A percentile compares a stretch with the other conserved stretches of the same genome.
Conservation (phyloP, 108 stramenopile species). For the Nitzschia sp. region DNA sequence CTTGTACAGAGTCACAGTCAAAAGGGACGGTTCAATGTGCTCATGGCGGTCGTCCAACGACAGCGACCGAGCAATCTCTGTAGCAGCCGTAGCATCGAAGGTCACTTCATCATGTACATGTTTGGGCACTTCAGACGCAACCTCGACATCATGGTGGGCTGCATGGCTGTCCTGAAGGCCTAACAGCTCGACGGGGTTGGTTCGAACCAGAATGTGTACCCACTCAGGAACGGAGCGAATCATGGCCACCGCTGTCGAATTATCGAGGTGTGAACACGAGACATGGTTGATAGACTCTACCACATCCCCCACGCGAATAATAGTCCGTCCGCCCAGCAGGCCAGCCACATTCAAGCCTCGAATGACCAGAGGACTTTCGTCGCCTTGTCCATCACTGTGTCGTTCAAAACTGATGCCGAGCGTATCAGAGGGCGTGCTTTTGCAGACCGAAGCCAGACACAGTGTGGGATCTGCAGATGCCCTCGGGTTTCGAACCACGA, state of each 20-base stretch:
- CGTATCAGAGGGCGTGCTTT: neutral
- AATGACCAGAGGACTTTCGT: neutral
- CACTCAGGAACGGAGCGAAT: slow-evolving; percentile 9
- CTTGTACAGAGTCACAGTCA: neutral
- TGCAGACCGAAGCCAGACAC: slow-evolving; percentile 17
- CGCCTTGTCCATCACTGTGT: neutral
- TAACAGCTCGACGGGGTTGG: neutral
- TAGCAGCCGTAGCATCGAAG: neutral
- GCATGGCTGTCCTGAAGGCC: neutral
- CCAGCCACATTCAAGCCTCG: slow-evolving; percentile 14
- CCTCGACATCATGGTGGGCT: neutral
- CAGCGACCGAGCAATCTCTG: neutral
- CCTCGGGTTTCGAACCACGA: slow-evolving; percentile 9
- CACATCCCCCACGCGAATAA: slow-evolving; percentile 12
- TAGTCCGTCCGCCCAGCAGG: slow-evolving; percentile 8
- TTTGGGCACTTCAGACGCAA: neutral
- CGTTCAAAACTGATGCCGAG: slow-evolving; percentile 4
- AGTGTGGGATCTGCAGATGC: neutral
- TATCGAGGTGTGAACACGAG: neutral
- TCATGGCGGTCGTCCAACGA: neutral
- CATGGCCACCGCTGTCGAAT: neutral
- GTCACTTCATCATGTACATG: neutral
- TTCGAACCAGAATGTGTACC: slow-evolving; percentile 10
- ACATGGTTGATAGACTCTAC: slow-evolving; percentile 16
- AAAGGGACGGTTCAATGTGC: neutral